These are phyloP conservation scores for Alloascoidea africana DNA, from an alignment of 805 yeast species.

Conservation along the genomic window DNA sequence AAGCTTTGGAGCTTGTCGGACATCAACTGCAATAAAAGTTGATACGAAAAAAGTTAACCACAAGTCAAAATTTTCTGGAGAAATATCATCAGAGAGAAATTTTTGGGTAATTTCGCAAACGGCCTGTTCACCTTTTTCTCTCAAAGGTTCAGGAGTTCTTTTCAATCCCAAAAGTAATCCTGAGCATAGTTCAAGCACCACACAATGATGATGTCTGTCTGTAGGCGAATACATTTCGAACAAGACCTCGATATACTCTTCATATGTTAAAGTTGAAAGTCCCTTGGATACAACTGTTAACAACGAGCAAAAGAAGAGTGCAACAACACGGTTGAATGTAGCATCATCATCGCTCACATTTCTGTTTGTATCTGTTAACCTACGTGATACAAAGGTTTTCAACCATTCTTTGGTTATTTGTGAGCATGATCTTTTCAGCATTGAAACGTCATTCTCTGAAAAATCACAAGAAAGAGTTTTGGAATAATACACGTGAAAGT, in stretches of 20 bases:
- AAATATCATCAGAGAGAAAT: conserved; percentile 40
- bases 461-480: conserved; percentile 15
- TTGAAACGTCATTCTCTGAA: conserved; percentile 23
- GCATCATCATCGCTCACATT: conserved; percentile 26
- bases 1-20: conserved; percentile 47
- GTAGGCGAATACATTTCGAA: conserved; percentile 37
- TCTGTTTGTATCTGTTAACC: conserved; percentile 42
- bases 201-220: conserved; percentile 67
- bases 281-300: background rate
- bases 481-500: conserved; percentile 18
- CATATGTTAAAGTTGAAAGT: background rate
- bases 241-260: conserved; percentile 18
- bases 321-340: conserved; percentile 51
- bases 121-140: conserved; percentile 32
- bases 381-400: conserved; percentile 30
- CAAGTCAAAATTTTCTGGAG: conserved; percentile 56
- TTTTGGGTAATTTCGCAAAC: conserved; percentile 16
- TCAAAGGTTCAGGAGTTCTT: conserved; percentile 14
- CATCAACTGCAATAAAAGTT: conserved; percentile 50
- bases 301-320: conserved; percentile 27
- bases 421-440: conserved; percentile 28
- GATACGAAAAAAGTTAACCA: conserved; percentile 74
- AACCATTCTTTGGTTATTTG: conserved; percentile 44
- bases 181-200: conserved; percentile 51
- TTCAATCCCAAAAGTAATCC: conserved; percentile 36